Evolutionary conservation across 805 yeast genomes (phyloP), one percentile per base, ranked within the genome.

Genomic region (Wickerhamomyces ciferrii): DNA sequence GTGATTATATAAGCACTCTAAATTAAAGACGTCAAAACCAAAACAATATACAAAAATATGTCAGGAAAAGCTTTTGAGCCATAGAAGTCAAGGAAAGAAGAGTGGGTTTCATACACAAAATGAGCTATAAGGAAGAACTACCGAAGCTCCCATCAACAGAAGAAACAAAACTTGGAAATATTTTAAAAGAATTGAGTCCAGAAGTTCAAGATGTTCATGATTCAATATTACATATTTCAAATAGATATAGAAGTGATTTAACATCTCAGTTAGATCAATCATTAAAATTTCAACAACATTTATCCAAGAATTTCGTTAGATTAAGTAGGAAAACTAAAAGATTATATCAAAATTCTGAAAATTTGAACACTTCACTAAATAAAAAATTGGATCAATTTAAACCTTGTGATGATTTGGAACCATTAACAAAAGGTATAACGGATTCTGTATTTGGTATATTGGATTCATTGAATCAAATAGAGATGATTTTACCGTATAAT

Each of bases 401-500:
- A 29, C 15, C 40, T 5, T 18, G 10, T 44, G 44, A 48, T 43
- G 46, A 44, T 7, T 13, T 52, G 1, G 31, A 36, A 13, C 41
- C 21, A 20, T 9, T 45, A 2, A 36, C 44, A 7, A 40, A 41
- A 4, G 49, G 46, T 5, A 44, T 62, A 1, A 47, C 52, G 29
- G 42, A 23, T 13, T 38, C 45, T 8, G 19, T 9, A 36, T 56
- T 15, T 42, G 46, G 19, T 44, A 46, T 10, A 47, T 60, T 3
- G 21, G 44, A 42, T 2, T 60, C 61, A 43, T 48, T 72, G 31
- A 56, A 60, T 31, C 51, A 45, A 17, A 51, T 72, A 10, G 80
- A 76, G 48, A 34, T 52, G 9, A 53, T 53, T 21, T 50, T 76
- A 43, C 69, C 74, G 0, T 45, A 51, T 9, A 62, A 64, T 31